Percentiles rank a stretch among this genome's conserved stretches.
Evolutionary conservation across 306 rosid species (phyloP).

Genomic region (Citrullus colocynthis): DNA sequence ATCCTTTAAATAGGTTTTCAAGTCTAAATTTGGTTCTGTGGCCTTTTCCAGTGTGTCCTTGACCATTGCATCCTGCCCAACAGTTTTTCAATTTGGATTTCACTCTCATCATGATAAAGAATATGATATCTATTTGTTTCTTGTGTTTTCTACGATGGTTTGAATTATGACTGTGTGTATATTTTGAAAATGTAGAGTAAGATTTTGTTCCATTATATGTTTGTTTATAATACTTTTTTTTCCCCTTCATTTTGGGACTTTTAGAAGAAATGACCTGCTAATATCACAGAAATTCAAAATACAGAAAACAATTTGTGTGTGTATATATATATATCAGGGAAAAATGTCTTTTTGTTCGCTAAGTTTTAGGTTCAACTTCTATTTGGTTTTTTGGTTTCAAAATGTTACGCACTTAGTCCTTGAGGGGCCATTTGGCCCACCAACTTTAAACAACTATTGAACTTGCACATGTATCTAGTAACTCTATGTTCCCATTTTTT

Average conservation of each 20-base stretch:
- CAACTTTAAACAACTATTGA: no score
- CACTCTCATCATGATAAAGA: not conserved
- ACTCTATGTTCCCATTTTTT: no score
- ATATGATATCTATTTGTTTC: not conserved
- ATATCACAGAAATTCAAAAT: not conserved
- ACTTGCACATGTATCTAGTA: no score
- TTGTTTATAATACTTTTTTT: not conserved
- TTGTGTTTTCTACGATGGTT: not conserved
- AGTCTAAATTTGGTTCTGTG: conserved; percentile 60
- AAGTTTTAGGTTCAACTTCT: no score
- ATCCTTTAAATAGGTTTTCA: conserved; percentile 53
- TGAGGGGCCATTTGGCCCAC: no score
- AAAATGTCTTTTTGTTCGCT: no score
- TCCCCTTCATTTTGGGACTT: not conserved
- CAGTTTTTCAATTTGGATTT: conserved; percentile 4
- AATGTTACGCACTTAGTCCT: no score
- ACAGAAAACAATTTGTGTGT: not conserved
- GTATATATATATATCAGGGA: no score
- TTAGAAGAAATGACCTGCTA: not conserved
- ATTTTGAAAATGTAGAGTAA: not conserved
- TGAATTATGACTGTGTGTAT: not conserved
- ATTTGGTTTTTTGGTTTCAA: no score
- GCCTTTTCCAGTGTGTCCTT: conserved; percentile 77
- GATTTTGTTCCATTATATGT: not conserved
- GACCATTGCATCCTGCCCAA: conserved; percentile 80